Conservation (phyloP, 805 yeast species). For the Saitoella complicata region DNA sequence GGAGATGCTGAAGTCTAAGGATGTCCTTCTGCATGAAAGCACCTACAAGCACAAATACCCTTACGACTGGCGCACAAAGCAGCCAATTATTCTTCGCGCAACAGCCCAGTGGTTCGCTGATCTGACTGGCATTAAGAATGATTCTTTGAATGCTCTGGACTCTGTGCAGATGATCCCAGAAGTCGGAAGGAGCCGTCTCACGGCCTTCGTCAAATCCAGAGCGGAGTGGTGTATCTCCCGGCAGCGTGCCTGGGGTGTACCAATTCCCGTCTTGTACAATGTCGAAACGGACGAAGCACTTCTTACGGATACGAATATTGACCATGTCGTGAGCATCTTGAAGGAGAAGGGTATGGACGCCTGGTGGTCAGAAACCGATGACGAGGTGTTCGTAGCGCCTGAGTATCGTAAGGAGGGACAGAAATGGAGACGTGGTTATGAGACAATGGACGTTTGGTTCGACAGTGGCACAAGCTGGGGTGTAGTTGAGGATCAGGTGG, state of each 20-base stretch:
- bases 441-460: constrained; percentile 98
- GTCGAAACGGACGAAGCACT: constrained; percentile 47
- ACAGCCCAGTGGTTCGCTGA: constrained; percentile 97
- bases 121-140: constrained; percentile 51
- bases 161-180: constrained; percentile 59
- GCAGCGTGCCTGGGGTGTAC: constrained; percentile 96
- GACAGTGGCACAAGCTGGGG: constrained; percentile 94
- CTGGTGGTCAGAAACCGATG: constrained; percentile 54
- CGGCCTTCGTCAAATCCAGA: constrained; percentile 57
- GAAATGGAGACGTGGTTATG: constrained; percentile 49
- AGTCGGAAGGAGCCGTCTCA: constrained; percentile 51
- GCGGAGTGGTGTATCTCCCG: constrained; percentile 97
- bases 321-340: constrained; percentile 40
- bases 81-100: constrained; percentile 84
- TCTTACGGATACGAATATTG: constrained; percentile 39
- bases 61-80: constrained; percentile 92
- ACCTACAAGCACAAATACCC: constrained; percentile 73
- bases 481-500: constrained; percentile 30
- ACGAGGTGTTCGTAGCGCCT: constrained; percentile 59
- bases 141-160: constrained; percentile 43
- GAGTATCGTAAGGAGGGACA: constrained; percentile 26
- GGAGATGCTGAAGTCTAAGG: constrained; percentile 24
- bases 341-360: constrained; percentile 47
- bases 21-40: constrained; percentile 35
- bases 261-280: constrained; percentile 72